Percentiles rank a stretch among this genome's conserved stretches.
These are phyloP conservation scores for Pestalotiopsis sp. DNA, from an alignment of 2,329 filamentous ascomycete genomes.

Conservation along the genomic window DNA sequence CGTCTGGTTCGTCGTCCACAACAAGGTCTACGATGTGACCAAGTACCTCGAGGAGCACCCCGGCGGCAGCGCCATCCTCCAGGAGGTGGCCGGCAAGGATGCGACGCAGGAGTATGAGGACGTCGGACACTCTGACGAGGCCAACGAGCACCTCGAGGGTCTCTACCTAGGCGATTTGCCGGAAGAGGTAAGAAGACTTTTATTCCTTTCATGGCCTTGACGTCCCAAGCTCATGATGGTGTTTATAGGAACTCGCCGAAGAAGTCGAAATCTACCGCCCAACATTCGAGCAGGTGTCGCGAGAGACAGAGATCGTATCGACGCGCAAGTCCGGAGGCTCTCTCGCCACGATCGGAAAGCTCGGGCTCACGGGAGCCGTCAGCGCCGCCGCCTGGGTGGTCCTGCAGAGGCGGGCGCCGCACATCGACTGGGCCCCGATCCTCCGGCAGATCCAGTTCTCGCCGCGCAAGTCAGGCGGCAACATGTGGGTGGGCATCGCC, in stretches of 20 bases:
- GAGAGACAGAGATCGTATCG: conserved; percentile 1
- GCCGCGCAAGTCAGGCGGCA: not conserved
- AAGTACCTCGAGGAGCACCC: conserved; percentile 12
- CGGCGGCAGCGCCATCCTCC: not conserved
- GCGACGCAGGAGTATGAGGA: conserved; percentile 10
- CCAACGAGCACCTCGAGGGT: conserved; percentile 3
- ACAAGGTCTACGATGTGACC: conserved; percentile 10
- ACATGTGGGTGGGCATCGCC: conserved; percentile 4
- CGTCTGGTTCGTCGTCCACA: conserved; percentile 11
- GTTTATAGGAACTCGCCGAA: not conserved
- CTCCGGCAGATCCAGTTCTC: not conserved
- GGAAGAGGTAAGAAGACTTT: not conserved
- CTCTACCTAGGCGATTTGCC: not conserved
- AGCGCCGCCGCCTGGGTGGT: not conserved
- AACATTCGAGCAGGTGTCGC: conserved; percentile 4
- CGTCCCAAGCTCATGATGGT: not conserved
- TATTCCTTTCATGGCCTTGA: not conserved
- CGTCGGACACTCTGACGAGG: conserved; percentile 10
- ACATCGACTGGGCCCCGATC: conserved; percentile 4
- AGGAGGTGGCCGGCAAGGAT: conserved; percentile 4
- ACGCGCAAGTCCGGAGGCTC: not conserved
- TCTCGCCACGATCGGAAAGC: not conserved
- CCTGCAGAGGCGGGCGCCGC: not conserved
- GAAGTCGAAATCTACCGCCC: conserved; percentile 8
- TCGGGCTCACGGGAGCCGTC: not conserved